Base-by-base conservation (phyloP, 2,329 filamentous ascomycete species). In the Phyllosticta ampelicida region DNA sequence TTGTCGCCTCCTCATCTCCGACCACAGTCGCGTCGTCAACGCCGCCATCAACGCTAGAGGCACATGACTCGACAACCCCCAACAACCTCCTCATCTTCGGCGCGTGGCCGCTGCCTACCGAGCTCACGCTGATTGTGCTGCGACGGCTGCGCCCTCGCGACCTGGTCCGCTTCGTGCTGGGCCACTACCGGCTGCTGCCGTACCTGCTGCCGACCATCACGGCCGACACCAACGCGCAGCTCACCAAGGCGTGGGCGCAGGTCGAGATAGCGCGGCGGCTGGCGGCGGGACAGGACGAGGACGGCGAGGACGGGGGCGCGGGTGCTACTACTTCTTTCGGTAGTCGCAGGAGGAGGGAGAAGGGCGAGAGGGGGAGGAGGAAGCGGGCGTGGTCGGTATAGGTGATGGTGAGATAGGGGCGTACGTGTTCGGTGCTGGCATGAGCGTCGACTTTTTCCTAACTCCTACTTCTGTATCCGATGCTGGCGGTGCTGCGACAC, bases 121-220 rank as follows among this genome's bases (percentile, higher is more conserved):
- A 73, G 62, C 65, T 73, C 53, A 68, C 66, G 57, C 55, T 68
- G 53, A 62, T 71, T 20, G 67, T 73, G n/a, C 67, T 73, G 58
- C 55, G 63, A 13, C 60, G 65, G 26, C 59, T 70, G 48, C 62
- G 61, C 18, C 67, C 66, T 2, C 55, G 64, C 10, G 68, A 70
- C 53, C 61, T 65, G 20, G 65, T 70, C 64, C 62, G 67, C 9
- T 73, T 73, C 57, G 69, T 68, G 9, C 60, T 61, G 16, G 36
- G 48, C 9, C 53, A 60, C 28, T 53, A 56, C 19, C 49, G 48
- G 11, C 50, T 60, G 9, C 49, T 60, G 11, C 44, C 54, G 16
- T 26, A 29, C 9, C 19, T 57, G 21, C 18, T 53, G 9, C 51
- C 54, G 8, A 28, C 52, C 1, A 30, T 60, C 18, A 52, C 55